phyloP scores from a whole-genome alignment of 768 basidiomycete species.

The Lactifluus subvellereus region DNA sequence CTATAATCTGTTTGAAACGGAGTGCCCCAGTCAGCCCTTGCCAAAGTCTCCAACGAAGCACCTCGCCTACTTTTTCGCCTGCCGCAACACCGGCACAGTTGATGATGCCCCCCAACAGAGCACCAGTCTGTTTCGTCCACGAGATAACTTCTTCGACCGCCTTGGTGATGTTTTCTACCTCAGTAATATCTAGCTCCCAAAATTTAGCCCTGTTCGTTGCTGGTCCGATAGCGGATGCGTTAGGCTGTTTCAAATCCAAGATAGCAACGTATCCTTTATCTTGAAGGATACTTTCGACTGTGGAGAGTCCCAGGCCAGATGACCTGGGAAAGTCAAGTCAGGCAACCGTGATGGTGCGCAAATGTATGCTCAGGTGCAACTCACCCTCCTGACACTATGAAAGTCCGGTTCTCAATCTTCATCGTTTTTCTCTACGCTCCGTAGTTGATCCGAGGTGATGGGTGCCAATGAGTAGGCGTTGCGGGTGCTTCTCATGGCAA shows the following conservation, averaged over 20 bases:
- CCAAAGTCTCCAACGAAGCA: not conserved
- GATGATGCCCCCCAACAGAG: slow-evolving; percentile 51
- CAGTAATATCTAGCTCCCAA: slow-evolving; percentile 28
- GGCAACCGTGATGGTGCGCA: not conserved
- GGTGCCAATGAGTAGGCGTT: not conserved
- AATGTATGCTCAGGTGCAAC: slow-evolving; percentile 17
- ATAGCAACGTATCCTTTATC: slow-evolving; percentile 33
- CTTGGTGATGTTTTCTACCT: slow-evolving; percentile 25
- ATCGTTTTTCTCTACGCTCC: slow-evolving; percentile 27
- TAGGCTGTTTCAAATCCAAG: slow-evolving; percentile 43
- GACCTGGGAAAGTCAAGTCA: slow-evolving; percentile 33
- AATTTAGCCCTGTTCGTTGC: slow-evolving; percentile 12
- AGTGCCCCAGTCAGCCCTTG: not conserved
- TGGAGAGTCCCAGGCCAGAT: slow-evolving; percentile 52
- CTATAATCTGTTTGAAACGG: slow-evolving; percentile 38
- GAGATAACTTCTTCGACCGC: slow-evolving; percentile 27
- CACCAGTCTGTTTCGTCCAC: slow-evolving; percentile 33
- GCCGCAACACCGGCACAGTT: slow-evolving; percentile 52
- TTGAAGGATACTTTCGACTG: slow-evolving; percentile 43
- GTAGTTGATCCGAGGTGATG: not conserved
- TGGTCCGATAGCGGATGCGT: not conserved
- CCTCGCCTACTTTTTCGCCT: slow-evolving; percentile 27
- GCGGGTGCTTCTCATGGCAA: not conserved
- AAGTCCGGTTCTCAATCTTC: slow-evolving; percentile 49
- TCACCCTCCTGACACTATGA: slow-evolving; percentile 54